Evolutionary conservation across 768 basidiomycete species (phyloP).

Genomic region (Rhodocollybia butyracea): DNA sequence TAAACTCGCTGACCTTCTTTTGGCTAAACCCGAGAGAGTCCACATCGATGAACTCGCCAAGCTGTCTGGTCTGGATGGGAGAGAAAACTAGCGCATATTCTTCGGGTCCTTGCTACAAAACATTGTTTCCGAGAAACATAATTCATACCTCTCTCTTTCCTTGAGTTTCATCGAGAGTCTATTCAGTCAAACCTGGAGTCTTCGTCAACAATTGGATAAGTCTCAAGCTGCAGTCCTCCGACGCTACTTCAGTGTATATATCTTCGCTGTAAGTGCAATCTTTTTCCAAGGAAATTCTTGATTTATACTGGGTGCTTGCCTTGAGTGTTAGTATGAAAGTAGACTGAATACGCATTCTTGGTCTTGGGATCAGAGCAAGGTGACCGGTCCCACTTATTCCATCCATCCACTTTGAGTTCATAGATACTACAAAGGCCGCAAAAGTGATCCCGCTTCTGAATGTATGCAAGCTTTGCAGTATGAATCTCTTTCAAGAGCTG

Average conservation of each 20-base stretch:
- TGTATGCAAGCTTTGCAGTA: background rate
- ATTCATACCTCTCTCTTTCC: too few relatives aligned
- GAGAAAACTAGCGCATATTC: constrained; percentile 34
- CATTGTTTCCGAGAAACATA: constrained; percentile 34
- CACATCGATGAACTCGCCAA: constrained; percentile 27
- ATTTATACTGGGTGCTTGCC: too few relatives aligned
- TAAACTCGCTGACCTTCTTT: constrained; percentile 36
- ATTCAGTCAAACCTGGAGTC: constrained; percentile 28
- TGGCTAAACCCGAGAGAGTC: constrained; percentile 30
- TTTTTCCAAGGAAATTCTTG: too few relatives aligned
- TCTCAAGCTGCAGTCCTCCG: constrained; percentile 26
- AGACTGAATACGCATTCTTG: too few relatives aligned
- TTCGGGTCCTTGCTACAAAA: constrained; percentile 36
- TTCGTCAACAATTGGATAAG: constrained; percentile 41
- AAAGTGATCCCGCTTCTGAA: background rate
- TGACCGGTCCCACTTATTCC: background rate
- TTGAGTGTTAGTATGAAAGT: too few relatives aligned
- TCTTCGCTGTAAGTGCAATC: too few relatives aligned
- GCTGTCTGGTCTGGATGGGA: constrained; percentile 27
- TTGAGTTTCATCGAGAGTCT: background rate
- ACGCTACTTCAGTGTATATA: constrained; percentile 27
- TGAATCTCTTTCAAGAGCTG: background rate
- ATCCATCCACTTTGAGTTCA: background rate
- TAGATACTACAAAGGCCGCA: background rate
- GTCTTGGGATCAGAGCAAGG: background rate